Base-by-base conservation (phyloP, 2,329 filamentous ascomycete species). In the Cucurbitaria berberidis region DNA sequence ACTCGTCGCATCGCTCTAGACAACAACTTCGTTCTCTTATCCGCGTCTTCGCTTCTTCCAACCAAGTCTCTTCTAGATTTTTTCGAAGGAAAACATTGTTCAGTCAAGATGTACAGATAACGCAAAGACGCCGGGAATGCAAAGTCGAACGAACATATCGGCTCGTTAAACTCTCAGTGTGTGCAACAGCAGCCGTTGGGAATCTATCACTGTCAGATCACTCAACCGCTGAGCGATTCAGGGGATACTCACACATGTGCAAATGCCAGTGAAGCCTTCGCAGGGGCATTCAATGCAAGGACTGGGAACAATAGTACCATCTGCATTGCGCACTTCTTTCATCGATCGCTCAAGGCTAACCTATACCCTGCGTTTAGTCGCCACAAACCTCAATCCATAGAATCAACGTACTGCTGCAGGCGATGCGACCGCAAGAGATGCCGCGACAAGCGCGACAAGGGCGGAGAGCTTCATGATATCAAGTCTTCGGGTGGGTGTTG, bases 161-260 rank as follows among this genome's bases (percentile, higher is more conserved):
- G 15, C 26, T 29, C 15, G 3, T 19, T 1, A 10, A 5, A 3
- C 43, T 5, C 13, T 58, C 11, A 27, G 26, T 26, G n/a, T 39
- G 44, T 51, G 59, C 67, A 70, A 53, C 69, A 72, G 55, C 69
- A 72, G 10, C 69, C 68, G 24, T 70, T 67, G 0, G 65, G 63
- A 11, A 72, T 54, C 69, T 70, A 10, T 0, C 15, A 11, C 29
- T n/a, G 10, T 39, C 15, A 39, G 19, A 39, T 22, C 9, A 15
- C 3, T 22, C 11, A 11, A 5, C 36, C 15, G 6, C n/a, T 22
- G 19, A 22, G 2, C 18, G 4, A 8, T 11, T 24, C 15, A 5
- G 13, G 7, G 13, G 22, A 18, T 30, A 67, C 64, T 57, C 44
- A 70, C 69, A 45, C 69, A 72, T 54, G 34, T 63, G 55, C 68